Base-by-base conservation (phyloP, 2,329 filamentous ascomycete species). In the Colletotrichum lindemuthianum region DNA sequence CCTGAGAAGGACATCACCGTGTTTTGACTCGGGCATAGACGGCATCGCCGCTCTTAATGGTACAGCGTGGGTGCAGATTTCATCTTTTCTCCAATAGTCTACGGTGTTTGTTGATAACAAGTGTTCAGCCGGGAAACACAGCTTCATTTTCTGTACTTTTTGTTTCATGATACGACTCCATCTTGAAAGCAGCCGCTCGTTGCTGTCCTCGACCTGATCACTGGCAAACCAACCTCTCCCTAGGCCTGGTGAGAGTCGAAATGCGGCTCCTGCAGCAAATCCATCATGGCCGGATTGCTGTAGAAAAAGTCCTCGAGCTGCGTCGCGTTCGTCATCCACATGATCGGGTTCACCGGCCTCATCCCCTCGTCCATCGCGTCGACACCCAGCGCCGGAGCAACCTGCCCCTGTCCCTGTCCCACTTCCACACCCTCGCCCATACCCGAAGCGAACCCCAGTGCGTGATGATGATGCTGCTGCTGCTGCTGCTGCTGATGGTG, bases 271-370 rank as follows among this genome's bases (percentile, higher is more conserved):
- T 77, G 73, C 2, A 78, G 47, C 16, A 78, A 58, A 12, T 73
- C 72, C 70, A 78, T 74, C 72, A 78, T 77, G 61, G 77, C 73
- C 64, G 77, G 69, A 47, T 77, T 78, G 50, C 71, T 77, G 63
- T 76, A 77, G 39, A 78, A 75, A 71, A 77, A 78, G 47, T 78
- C 76, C 15, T 77, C 75, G 4, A 78, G 70, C 56, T 78, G 73
- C 8, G 73, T 68, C 8, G 74, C 75, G 43, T 75, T 77, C 6
- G 75, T 73, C 75, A 77, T 76, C 76, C 76, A 78, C 65, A 77
- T 66, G 67, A 71, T 70, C 4, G 72, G 71, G 36, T 71, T 72
- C 1, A 66, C 66, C 1, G 65, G 50, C 24, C 51, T 56, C 53
- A 51, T 34, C 6, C 44, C 52, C 6, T 59, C 59, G 2, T 56